Evolutionary conservation across 2,329 filamentous ascomycete genomes (phyloP), one percentile per base, ranked within the genome.

Genomic region (Trichoderma gracile): DNA sequence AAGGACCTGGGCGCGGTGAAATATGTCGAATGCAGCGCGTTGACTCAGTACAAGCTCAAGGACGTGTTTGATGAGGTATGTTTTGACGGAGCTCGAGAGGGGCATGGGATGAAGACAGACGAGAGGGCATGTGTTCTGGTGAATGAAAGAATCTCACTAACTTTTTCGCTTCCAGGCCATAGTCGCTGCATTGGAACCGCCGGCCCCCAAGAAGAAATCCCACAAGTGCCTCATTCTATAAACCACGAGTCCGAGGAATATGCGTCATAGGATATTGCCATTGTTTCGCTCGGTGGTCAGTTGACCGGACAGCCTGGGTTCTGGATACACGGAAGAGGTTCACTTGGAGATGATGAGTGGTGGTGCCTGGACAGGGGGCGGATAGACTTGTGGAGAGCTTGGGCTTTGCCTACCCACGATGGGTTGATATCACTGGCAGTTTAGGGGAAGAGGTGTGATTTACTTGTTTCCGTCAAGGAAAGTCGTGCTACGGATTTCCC

Each of bases 31-130:
- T 99, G 95, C 82, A 97, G 93, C 76, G 95, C 95, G 65, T 81
- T 99, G 78, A 98, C 95, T 68, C 95, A 99, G 82, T 97, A 93
- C 82, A 97, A 97, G 81, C 82, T 99, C 70, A 99, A 99, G 84
- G 95, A 98, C 75, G 95, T 99, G 19, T 99, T 99, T 79, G 95
- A 99, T 74, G 95, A 98, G 90, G 93, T 97, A 85, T 71, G 85
- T 42, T 46, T 46, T 45, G 27, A 30, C 8, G 25, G n/a, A 46
- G 17, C 19, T n/a, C 30, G 15, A 54, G 30, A 38, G 19, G 7
- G 6, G 9, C 15, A 3, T 25, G 17, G 7, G 14, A 12, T 21
- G 0, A n/a, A 54, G 3, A 38, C n/a, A 10, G 19, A 33, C 12
- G 15, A 40, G n/a, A 23, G 19, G 38, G 17, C 5, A 17, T 50